Percentiles rank a stretch among this genome's conserved stretches.
Conservation (phyloP, 176 grass and related monocot species). For the Oryza meyeriana region DNA sequence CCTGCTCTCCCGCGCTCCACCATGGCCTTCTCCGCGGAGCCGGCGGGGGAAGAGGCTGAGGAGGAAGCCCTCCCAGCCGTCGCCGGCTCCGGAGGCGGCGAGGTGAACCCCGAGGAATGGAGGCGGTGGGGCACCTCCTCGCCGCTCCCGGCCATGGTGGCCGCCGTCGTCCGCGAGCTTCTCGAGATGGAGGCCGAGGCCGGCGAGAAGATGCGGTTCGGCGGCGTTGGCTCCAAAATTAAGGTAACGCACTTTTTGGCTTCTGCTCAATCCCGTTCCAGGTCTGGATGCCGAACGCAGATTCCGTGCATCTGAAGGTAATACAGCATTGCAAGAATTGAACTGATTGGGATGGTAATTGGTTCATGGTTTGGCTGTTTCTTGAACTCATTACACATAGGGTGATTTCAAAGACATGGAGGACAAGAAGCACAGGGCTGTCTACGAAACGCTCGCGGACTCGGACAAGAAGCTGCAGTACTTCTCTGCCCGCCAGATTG, state of each 20-base stretch:
- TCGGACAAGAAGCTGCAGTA: constrained; percentile 84
- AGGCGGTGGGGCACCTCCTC: constrained; percentile 77
- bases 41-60: background rate
- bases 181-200: constrained; percentile 50
- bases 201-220: constrained; percentile 65
- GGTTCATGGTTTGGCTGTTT: background rate
- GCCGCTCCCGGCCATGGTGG: constrained; percentile 49
- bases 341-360: background rate
- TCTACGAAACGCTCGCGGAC: constrained; percentile 60
- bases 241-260: constrained; percentile 33
- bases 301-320: background rate
- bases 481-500: constrained; percentile 86
- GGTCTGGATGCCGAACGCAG: background rate
- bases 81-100: background rate
- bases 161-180: constrained; percentile 43
- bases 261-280: background rate
- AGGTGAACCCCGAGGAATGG: constrained; percentile 69
- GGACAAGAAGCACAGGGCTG: constrained; percentile 76
- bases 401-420: constrained; percentile 77
- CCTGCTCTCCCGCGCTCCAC: background rate
- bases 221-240: constrained; percentile 69
- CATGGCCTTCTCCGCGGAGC: constrained; percentile 40
- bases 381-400: constrained; percentile 27
- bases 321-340: background rate
- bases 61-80: constrained; percentile 16